These are phyloP conservation scores for Iris pallida DNA, from an alignment of 116 monocot genomes.

Conservation along the genomic window DNA sequence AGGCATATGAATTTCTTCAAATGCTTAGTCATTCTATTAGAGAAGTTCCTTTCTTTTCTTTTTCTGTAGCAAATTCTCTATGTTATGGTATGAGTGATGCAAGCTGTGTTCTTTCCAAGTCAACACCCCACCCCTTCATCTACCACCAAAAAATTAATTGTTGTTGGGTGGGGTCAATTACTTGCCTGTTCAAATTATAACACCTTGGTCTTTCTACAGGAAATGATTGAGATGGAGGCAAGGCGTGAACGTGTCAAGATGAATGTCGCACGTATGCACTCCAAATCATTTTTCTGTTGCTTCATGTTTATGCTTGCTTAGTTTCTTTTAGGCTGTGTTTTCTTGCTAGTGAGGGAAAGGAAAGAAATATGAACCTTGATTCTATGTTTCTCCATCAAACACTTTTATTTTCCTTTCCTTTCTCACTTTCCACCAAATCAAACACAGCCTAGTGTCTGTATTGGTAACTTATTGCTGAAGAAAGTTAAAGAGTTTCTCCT, in stretches of 20 bases:
- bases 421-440: no score
- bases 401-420: no score
- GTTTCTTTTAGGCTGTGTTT: neutral
- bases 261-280: conserved; percentile 66
- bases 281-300: conserved; percentile 2
- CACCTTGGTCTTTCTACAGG: conserved; percentile 38
- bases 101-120: neutral
- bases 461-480: no score
- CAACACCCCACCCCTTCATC: no score
- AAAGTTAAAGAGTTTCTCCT: no score
- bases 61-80: neutral
- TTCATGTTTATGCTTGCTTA: neutral
- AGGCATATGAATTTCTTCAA: neutral
- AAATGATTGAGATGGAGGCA: conserved; percentile 71
- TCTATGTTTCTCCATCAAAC: no score
- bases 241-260: conserved; percentile 61
- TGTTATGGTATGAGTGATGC: neutral
- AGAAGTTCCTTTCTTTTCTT: neutral
- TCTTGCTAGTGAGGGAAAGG: neutral
- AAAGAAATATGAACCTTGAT: neutral
- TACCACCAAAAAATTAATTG: neutral
- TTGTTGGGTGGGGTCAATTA: neutral
- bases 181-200: neutral
- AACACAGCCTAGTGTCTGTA: no score
- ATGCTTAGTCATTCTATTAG: neutral